Evolutionary conservation across 202 grass and related monocot species (phyloP), one percentile per base, ranked within the genome.

Genomic region (Zizania palustris): DNA sequence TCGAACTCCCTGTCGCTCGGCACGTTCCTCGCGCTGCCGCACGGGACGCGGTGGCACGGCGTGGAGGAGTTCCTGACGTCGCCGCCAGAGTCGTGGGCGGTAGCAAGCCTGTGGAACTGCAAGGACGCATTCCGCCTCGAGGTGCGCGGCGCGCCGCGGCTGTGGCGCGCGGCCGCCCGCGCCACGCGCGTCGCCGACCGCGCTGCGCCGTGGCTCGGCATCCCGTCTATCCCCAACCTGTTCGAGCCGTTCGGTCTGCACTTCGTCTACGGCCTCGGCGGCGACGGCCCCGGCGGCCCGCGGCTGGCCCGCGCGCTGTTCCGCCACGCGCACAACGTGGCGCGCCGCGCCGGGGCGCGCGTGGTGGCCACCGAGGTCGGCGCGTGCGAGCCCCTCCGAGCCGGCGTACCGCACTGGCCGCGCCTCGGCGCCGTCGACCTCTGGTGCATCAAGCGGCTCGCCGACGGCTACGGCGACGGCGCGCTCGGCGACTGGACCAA

Each of bases 401-500:
- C 0, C 16, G 87, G 84, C 34, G 83, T 96, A 13, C 93, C 89
- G 21, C 87, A 96, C 89, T 96, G 89, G 93, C 39, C 61, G 10
- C 1, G n/a, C n/a, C n/a, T n/a, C n/a, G n/a, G 79, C 0, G 81
- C 82, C 1, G 74, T 82, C 51, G 93, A 96, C 65, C 54, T 92
- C 16, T 90, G 89, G 93, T 92, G 93, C 80, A 71, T 88, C 12
- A 96, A 96, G 76, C 35, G 93, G 4, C 69, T 93, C 42, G 75
- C 80, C 41, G 91, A 83, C 3, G 83, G 87, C 7, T 88, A 90
- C 59, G 68, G 61, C 60, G 76, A 84, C 50, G 82, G 86, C 64
- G 59, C 72, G 66, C 71, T 92, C 50, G 89, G 87, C 2, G 93
- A 96, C 73, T 96, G 93, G 93, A 92, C 50, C 15, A 96, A 90